A percentile compares a stretch with the other conserved stretches of the same genome.
Conservation (phyloP, 1,139 yeast species). For the Entelexis paramagnoliae region DNA sequence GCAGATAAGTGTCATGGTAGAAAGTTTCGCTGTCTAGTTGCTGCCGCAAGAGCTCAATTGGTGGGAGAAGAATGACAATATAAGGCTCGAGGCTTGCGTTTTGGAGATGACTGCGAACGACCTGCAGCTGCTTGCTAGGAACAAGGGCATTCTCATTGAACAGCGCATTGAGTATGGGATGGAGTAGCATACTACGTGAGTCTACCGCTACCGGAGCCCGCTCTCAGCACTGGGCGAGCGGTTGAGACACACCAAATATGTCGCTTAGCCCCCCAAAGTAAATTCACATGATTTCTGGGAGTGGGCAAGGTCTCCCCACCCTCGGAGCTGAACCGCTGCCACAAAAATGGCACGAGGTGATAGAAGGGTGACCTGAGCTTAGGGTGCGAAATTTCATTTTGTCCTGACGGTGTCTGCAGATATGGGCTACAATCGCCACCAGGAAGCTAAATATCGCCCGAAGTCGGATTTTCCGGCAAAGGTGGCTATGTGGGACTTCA, state of each 20-base stretch:
- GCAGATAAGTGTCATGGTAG: slow-evolving; percentile 20
- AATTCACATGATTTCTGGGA: background rate
- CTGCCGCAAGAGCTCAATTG: slow-evolving; percentile 1
- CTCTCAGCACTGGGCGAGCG: background rate
- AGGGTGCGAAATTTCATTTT: background rate
- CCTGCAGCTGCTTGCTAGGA: slow-evolving; percentile 19
- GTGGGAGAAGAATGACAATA: slow-evolving; percentile 20
- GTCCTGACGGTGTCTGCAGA: background rate
- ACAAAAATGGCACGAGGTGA: background rate
- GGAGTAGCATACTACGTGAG: slow-evolving; percentile 10
- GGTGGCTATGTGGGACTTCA: slow-evolving; percentile 56
- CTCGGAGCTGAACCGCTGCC: background rate
- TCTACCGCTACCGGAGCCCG: background rate
- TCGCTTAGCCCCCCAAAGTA: background rate
- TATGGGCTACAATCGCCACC: slow-evolving; percentile 5
- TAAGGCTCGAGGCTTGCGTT: slow-evolving; percentile 1
- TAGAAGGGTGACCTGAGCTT: too few relatives aligned
- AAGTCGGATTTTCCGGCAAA: slow-evolving; percentile 30
- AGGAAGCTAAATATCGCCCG: slow-evolving; percentile 21
- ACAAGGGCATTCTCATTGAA: slow-evolving; percentile 17
- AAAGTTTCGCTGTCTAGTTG: slow-evolving; percentile 14
- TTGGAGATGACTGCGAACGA: slow-evolving; percentile 9
- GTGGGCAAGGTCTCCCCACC: background rate
- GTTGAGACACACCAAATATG: background rate
- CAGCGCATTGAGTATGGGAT: slow-evolving; percentile 23